phyloP scores from a whole-genome alignment of 352 stramenopile genomes.

The Pythium insidiosum region DNA sequence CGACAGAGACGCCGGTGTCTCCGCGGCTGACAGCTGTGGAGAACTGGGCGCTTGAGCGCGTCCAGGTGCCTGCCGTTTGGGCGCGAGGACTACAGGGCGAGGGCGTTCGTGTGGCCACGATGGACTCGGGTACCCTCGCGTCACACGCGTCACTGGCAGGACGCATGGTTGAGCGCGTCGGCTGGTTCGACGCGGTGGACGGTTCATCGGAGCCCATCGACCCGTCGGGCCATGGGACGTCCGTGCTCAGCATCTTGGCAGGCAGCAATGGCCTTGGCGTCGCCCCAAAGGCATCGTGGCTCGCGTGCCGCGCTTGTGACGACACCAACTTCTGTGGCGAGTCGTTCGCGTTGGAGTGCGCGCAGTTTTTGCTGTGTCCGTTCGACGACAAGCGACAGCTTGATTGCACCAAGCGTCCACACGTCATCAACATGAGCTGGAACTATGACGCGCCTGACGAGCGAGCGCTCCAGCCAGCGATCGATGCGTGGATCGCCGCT shows the following conservation, averaged over 20 bases:
- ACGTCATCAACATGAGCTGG: conserved; percentile 65
- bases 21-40: conserved; percentile 6
- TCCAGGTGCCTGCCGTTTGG: conserved; percentile 31
- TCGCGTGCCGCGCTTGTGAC: conserved; percentile 34
- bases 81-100: conserved; percentile 23
- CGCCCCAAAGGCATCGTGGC: conserved; percentile 26
- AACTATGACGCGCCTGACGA: conserved; percentile 33
- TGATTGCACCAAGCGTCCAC: conserved; percentile 34
- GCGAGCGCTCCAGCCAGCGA: conserved; percentile 7
- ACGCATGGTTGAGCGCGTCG: conserved; percentile 27
- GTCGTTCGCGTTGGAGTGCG: conserved; percentile 27
- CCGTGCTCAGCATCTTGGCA: conserved; percentile 22
- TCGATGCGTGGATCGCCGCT: conserved; percentile 41
- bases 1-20: neutral
- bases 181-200: conserved; percentile 44
- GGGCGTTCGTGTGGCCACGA: conserved; percentile 30
- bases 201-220: conserved; percentile 22
- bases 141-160: conserved; percentile 24
- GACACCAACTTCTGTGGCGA: conserved; percentile 19
- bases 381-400: conserved; percentile 16
- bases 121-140: conserved; percentile 33
- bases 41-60: conserved; percentile 32
- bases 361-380: conserved; percentile 38
- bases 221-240: conserved; percentile 27
- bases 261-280: conserved; percentile 23